Evolutionary conservation across 1,284 basidiomycete species (phyloP), one percentile per base, ranked within the genome.

Genomic region (Leccinum griseonigrum): DNA sequence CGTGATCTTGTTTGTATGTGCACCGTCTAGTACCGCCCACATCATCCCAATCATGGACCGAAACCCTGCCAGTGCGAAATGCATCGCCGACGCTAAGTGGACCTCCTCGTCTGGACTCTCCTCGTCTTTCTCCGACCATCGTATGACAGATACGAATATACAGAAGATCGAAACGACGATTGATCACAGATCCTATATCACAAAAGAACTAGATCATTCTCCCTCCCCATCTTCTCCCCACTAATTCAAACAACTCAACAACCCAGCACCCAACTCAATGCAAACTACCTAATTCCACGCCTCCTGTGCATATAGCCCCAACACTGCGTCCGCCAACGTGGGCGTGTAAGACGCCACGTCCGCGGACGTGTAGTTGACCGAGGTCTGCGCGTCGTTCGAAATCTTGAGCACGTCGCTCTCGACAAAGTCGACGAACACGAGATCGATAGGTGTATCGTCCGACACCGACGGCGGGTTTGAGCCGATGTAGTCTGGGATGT

Each of bases 361-460:
- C 5, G 75, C 70, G 0, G 70, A 70, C 6, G 84, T 82, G 69
- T 83, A 90, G 5, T 70, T 78, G 70, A 78, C 82, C 16, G 63
- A 70, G n/a, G 52, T 81, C 72, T 86, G 84, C 29, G 87, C 66
- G 4, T 60, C 36, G 68, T 91, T 92, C 56, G 90, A 71, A 56
- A 85, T 80, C 14, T 65, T 57, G 56, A 91, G 65, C 51, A 90
- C 69, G 61, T 84, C 75, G 4, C 63, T 63, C 70, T 82, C 78
- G 67, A 90, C 85, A 72, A 90, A 91, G 73, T 86, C 77, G 52
- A 88, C 78, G 70, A 91, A 91, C 53, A 91, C 84, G 29, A 92
- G 78, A 68, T 91, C 89, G 64, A 91, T 78, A 0, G 78, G 77
- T 0, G 82, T 79, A 60, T 81, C 78, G 61, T 76, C 76, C 0